These are phyloP conservation scores for Pseudohyphozyma bogoriensis DNA, from an alignment of 768 basidiomycete species.

Conservation along the genomic window DNA sequence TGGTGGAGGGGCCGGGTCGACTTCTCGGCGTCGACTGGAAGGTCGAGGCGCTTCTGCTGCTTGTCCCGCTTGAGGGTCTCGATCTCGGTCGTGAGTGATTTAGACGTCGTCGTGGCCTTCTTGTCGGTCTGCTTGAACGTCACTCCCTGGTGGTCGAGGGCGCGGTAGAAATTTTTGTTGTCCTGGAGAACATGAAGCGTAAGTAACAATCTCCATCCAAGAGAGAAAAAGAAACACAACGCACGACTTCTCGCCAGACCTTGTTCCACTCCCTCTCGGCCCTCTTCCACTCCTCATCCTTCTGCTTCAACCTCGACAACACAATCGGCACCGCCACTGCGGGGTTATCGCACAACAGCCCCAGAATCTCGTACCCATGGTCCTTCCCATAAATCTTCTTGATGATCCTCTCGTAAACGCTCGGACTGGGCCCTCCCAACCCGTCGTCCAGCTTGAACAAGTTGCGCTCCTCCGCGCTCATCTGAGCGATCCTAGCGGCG, in stretches of 20 bases:
- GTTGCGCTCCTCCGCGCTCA: slow-evolving; percentile 75
- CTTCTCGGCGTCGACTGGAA: slow-evolving; percentile 35
- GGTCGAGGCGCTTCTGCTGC: slow-evolving; percentile 35
- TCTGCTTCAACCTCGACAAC: slow-evolving; percentile 76
- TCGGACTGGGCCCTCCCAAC: slow-evolving; percentile 72
- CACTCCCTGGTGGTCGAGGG: slow-evolving; percentile 89
- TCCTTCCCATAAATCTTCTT: slow-evolving; percentile 88
- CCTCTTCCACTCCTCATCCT: slow-evolving; percentile 93
- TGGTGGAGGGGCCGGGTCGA: slow-evolving; percentile 46
- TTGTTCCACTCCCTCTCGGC: slow-evolving; percentile 90
- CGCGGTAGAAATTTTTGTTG: slow-evolving; percentile 95
- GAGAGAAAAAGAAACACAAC: neutral
- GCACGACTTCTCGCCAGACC: slow-evolving; percentile 84
- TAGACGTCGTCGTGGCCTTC: slow-evolving; percentile 75
- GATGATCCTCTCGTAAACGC: slow-evolving; percentile 81
- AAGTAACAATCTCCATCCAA: neutral
- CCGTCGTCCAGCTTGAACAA: slow-evolving; percentile 70
- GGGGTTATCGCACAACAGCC: slow-evolving; percentile 83
- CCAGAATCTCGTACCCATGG: slow-evolving; percentile 60
- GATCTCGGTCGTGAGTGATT: slow-evolving; percentile 68
- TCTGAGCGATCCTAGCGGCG: slow-evolving; percentile 67
- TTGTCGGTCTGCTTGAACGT: slow-evolving; percentile 94
- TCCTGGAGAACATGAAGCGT: slow-evolving; percentile 41
- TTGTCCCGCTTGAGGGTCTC: slow-evolving; percentile 50
- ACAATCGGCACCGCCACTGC: slow-evolving; percentile 84